Evolutionary conservation across 257 asterid species (phyloP).

Genomic region (Rhazya stricta): DNA sequence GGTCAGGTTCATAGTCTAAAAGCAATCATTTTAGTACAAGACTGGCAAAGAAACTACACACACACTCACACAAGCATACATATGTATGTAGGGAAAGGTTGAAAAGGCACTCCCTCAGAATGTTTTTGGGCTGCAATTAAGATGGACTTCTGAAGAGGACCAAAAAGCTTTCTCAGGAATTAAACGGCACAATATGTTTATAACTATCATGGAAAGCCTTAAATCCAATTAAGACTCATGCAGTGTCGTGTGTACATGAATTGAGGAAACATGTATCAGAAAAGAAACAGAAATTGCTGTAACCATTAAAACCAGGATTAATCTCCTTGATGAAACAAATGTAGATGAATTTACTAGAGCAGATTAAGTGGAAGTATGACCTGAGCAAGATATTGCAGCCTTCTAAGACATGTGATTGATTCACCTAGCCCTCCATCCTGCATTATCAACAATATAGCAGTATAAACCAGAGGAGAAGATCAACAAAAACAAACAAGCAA

Average conservation of each 20-base stretch:
- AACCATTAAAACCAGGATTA: conserved; percentile 1
- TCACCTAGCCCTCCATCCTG: conserved; percentile 78
- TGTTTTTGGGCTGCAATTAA: not conserved
- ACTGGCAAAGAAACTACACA: too few species aligned
- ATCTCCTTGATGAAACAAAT: not conserved
- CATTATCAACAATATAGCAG: conserved; percentile 28
- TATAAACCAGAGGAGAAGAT: conserved; percentile 16
- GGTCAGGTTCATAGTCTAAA: not conserved
- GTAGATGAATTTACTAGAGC: conserved; percentile 14
- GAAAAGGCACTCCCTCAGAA: too few species aligned
- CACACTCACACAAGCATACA: too few species aligned
- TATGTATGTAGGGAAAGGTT: too few species aligned
- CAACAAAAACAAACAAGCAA: conserved; percentile 14
- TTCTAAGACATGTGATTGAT: conserved; percentile 52
- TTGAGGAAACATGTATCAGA: not conserved
- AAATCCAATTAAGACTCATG: not conserved
- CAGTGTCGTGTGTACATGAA: not conserved
- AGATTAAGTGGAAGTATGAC: conserved; percentile 33
- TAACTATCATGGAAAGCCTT: not conserved
- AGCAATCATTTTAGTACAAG: not conserved
- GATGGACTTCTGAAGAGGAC: not conserved
- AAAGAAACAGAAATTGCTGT: not conserved
- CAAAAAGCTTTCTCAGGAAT: not conserved
- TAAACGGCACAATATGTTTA: not conserved
- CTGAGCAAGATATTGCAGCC: conserved; percentile 81